A percentile compares a stretch with the other conserved stretches of the same genome.
Evolutionary conservation across 1,284 basidiomycete species (phyloP).

Genomic region (Ceratobasidium sp.): DNA sequence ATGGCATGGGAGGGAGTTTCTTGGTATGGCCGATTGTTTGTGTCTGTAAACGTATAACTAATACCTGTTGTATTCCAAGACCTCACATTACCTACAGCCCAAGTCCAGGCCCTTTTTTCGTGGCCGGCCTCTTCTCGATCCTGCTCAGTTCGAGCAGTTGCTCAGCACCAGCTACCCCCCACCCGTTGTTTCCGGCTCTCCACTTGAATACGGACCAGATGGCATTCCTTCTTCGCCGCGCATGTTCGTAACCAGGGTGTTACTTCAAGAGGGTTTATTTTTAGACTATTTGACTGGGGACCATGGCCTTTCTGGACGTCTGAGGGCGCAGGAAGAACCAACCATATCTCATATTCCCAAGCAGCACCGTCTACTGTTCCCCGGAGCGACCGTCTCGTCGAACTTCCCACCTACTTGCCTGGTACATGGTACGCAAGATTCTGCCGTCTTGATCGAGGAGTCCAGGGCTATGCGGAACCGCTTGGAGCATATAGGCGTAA

Average conservation of each 20-base stretch:
- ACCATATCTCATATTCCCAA: constrained; percentile 49
- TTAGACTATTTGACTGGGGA: constrained; percentile 70
- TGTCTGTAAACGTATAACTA: not conserved
- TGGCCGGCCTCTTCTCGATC: constrained; percentile 57
- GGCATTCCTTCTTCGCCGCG: constrained; percentile 64
- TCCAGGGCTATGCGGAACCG: constrained; percentile 58
- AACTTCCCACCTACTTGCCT: constrained; percentile 66
- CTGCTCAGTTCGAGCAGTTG: constrained; percentile 49
- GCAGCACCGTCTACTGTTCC: constrained; percentile 60
- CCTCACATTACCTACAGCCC: constrained; percentile 56
- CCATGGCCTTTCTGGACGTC: constrained; percentile 61
- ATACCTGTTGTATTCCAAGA: constrained; percentile 47
- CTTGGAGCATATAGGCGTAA: constrained; percentile 57
- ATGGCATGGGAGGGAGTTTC: constrained; percentile 70
- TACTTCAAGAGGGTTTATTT: constrained; percentile 66
- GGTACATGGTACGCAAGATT: constrained; percentile 66
- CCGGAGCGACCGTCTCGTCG: constrained; percentile 54
- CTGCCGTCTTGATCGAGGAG: constrained; percentile 63
- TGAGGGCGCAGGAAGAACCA: constrained; percentile 53
- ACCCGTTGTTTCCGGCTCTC: constrained; percentile 57
- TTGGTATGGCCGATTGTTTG: constrained; percentile 58
- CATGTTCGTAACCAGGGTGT: constrained; percentile 67
- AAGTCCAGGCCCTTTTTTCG: constrained; percentile 58
- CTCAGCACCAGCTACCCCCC: constrained; percentile 53
- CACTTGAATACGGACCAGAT: constrained; percentile 61